phyloP scores from a whole-genome alignment of 2,329 filamentous ascomycete genomes.

The Colletotrichum sidae region DNA sequence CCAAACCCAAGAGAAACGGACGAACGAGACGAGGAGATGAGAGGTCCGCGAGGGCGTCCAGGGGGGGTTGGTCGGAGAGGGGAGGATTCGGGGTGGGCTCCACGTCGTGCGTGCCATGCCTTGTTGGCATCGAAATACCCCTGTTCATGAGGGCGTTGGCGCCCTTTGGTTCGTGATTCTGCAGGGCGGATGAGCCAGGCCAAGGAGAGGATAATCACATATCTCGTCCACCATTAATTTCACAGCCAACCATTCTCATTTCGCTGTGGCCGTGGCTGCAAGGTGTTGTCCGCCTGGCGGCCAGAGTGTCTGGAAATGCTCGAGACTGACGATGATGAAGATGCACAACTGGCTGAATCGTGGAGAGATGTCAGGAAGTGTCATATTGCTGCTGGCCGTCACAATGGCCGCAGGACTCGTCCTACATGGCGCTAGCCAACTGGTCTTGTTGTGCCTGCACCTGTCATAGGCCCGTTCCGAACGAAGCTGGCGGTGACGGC shows the following conservation, averaged over 20 bases:
- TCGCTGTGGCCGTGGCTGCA: background rate
- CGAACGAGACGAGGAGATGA: slow-evolving; percentile 33
- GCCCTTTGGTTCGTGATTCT: slow-evolving; percentile 19
- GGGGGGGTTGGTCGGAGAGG: slow-evolving; percentile 16
- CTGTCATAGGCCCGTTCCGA: slow-evolving; percentile 52
- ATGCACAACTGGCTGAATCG: slow-evolving; percentile 6
- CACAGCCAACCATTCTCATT: slow-evolving; percentile 2
- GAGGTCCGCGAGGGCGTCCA: no score
- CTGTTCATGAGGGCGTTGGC: slow-evolving; percentile 28
- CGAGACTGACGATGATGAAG: background rate
- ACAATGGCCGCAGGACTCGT: slow-evolving; percentile 50
- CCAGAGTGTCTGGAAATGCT: slow-evolving; percentile 23
- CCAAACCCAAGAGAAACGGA: slow-evolving; percentile 14
- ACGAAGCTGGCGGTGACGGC: slow-evolving; percentile 48
- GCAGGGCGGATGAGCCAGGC: slow-evolving; percentile 23
- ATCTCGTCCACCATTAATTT: background rate
- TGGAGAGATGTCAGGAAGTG: slow-evolving; percentile 10
- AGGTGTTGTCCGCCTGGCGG: slow-evolving; percentile 5
- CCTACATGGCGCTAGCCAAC: slow-evolving; percentile 44
- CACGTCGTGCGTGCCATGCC: slow-evolving; percentile 28
- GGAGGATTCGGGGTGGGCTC: slow-evolving; percentile 35
- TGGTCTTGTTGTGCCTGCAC: slow-evolving; percentile 55
- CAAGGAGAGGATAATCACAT: slow-evolving; percentile 21
- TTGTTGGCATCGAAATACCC: slow-evolving; percentile 22
- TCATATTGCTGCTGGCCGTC: slow-evolving; percentile 25